Evolutionary conservation across 140 eudicot species (phyloP).

Genomic region (Flaveria floridana): DNA sequence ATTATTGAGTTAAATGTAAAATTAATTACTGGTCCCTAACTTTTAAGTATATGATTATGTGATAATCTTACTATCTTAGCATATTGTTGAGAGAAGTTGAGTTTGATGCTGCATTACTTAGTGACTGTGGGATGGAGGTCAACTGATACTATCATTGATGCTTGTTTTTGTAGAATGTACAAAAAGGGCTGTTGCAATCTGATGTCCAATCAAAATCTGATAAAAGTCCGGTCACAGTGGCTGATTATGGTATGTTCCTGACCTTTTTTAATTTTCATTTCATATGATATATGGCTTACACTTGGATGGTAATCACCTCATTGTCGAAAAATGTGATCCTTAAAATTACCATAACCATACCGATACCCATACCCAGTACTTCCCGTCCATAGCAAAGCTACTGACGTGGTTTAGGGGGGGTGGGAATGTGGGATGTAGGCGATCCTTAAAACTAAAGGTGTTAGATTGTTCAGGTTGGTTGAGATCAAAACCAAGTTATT

Average conservation of each 20-base stretch:
- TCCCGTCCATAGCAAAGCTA: too few relatives aligned
- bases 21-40: neutral
- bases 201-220: slow-evolving; percentile 94
- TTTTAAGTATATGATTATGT: neutral
- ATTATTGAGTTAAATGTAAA: neutral
- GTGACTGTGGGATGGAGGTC: slow-evolving; percentile 14
- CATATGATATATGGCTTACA: slow-evolving; percentile 1
- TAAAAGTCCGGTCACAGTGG: slow-evolving; percentile 90
- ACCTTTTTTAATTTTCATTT: slow-evolving; percentile 1
- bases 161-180: slow-evolving; percentile 70
- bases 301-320: slow-evolving; percentile 1
- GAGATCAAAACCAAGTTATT: neutral
- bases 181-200: slow-evolving; percentile 78
- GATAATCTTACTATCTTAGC: neutral
- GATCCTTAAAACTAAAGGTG: neutral
- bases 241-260: slow-evolving; percentile 75
- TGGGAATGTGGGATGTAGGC: too few relatives aligned
- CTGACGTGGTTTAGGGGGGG: too few relatives aligned
- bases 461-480: neutral
- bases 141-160: slow-evolving; percentile 18
- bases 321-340: neutral
- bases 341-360: neutral
- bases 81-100: neutral
- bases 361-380: too few relatives aligned
- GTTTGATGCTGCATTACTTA: neutral